phyloP scores from a whole-genome alignment of 805 yeast genomes.

The Brettanomyces sp. region DNA sequence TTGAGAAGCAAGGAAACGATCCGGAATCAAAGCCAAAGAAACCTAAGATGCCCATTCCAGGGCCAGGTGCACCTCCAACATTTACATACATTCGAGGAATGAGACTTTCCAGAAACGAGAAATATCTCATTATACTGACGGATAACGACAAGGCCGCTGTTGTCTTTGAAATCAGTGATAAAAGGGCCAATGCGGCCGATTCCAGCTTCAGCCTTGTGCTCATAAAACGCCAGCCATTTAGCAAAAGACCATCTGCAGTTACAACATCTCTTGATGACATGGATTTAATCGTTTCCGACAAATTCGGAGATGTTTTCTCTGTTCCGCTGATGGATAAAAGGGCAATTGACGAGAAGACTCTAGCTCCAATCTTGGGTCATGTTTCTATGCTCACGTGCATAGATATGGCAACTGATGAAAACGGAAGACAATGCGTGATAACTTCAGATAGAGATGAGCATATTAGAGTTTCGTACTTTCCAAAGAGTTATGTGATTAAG shows the following conservation, averaged over 20 bases:
- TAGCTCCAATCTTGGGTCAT: conserved; percentile 81
- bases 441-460: conserved; percentile 96
- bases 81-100: conserved; percentile 63
- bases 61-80: conserved; percentile 60
- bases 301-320: conserved; percentile 89
- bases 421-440: conserved; percentile 45
- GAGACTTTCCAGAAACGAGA: conserved; percentile 41
- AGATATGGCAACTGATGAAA: conserved; percentile 29
- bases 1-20: conserved; percentile 18
- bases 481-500: conserved; percentile 68
- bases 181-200: conserved; percentile 15
- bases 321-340: conserved; percentile 34
- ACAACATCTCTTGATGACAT: conserved; percentile 43
- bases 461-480: conserved; percentile 73
- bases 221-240: conserved; percentile 65
- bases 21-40: conserved; percentile 23
- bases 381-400: conserved; percentile 93
- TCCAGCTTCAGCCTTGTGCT: conserved; percentile 33
- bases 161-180: conserved; percentile 35
- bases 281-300: conserved; percentile 70
- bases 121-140: conserved; percentile 55
- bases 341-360: conserved; percentile 30
- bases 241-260: conserved; percentile 89
- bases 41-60: conserved; percentile 53
- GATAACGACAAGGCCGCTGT: conserved; percentile 79